A percentile compares a stretch with the other conserved stretches of the same genome.
These are phyloP conservation scores for Pythium dissotocum DNA, from an alignment of 352 stramenopile species.

Conservation along the genomic window DNA sequence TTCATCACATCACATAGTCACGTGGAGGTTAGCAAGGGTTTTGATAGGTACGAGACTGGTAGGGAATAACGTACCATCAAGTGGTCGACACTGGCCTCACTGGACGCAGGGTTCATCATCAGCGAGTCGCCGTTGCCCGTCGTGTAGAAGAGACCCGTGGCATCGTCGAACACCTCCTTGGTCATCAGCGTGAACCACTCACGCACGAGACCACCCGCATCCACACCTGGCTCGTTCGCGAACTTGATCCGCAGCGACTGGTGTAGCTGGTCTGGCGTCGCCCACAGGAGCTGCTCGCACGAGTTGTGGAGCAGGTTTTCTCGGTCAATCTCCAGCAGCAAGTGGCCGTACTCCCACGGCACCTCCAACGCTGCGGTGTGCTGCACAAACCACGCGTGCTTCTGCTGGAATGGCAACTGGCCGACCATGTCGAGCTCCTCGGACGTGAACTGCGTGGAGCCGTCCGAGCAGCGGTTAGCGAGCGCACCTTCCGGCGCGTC, in stretches of 20 bases:
- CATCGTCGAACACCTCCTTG: conserved; percentile 87
- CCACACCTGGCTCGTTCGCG: conserved; percentile 88
- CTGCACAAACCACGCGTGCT: conserved; percentile 88
- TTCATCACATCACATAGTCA: conserved; percentile 22
- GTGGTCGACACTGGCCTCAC: conserved; percentile 82
- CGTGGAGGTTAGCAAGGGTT: background rate
- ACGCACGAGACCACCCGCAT: conserved; percentile 88
- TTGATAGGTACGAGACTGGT: no score
- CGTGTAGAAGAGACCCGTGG: conserved; percentile 78
- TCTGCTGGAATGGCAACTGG: conserved; percentile 81
- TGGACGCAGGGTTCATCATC: conserved; percentile 84
- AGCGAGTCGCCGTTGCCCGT: conserved; percentile 74
- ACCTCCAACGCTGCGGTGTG: conserved; percentile 84
- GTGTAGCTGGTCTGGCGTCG: conserved; percentile 79
- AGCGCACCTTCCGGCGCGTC: conserved; percentile 64
- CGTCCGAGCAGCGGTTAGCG: conserved; percentile 58
- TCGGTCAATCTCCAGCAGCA: conserved; percentile 85
- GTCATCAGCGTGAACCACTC: conserved; percentile 93
- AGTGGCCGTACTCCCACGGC: conserved; percentile 86
- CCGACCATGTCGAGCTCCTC: conserved; percentile 76
- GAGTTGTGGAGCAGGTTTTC: conserved; percentile 90
- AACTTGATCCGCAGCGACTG: conserved; percentile 91
- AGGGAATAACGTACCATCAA: conserved; percentile 46
- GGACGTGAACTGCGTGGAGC: conserved; percentile 53
- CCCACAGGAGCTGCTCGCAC: conserved; percentile 85